Evolutionary conservation across 305 asterid genomes (phyloP).

Genomic region (Rubia peregrina): DNA sequence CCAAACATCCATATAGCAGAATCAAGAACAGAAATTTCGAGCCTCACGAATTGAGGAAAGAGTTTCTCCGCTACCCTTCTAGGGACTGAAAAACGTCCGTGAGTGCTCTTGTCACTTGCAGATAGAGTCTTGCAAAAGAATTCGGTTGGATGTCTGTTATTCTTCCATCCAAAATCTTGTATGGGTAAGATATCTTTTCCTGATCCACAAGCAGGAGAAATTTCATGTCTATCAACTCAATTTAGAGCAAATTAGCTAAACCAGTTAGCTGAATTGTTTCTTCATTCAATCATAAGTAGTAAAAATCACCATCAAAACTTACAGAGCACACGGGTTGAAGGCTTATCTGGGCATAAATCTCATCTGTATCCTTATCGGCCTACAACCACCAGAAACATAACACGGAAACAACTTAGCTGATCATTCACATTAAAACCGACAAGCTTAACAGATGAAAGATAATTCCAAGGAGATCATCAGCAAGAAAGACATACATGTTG

Average conservation of each 20-base stretch:
- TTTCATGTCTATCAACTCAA: constrained; percentile 8
- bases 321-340: constrained; percentile 85
- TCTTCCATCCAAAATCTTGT: constrained; percentile 71
- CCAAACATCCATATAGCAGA: not conserved
- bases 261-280: not conserved
- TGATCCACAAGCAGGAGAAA: constrained; percentile 26
- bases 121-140: constrained; percentile 92
- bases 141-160: constrained; percentile 81
- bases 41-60: constrained; percentile 69
- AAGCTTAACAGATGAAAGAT: not conserved
- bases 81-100: constrained; percentile 94
- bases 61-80: constrained; percentile 93
- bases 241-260: not conserved
- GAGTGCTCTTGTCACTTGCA: constrained; percentile 93
- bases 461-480: too few relatives aligned
- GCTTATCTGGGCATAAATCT: constrained; percentile 91
- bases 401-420: constrained; percentile 2
- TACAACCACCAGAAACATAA: constrained; percentile 22
- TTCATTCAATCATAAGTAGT: constrained; percentile 4
- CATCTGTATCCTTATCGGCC: constrained; percentile 97
- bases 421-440: not conserved
- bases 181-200: constrained; percentile 83
- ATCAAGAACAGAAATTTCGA: constrained; percentile 4
- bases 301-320: constrained; percentile 20
- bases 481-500: constrained; percentile 54